These are phyloP conservation scores for Suhomyces sp. DNA, from an alignment of 805 yeast species.

Conservation along the genomic window DNA sequence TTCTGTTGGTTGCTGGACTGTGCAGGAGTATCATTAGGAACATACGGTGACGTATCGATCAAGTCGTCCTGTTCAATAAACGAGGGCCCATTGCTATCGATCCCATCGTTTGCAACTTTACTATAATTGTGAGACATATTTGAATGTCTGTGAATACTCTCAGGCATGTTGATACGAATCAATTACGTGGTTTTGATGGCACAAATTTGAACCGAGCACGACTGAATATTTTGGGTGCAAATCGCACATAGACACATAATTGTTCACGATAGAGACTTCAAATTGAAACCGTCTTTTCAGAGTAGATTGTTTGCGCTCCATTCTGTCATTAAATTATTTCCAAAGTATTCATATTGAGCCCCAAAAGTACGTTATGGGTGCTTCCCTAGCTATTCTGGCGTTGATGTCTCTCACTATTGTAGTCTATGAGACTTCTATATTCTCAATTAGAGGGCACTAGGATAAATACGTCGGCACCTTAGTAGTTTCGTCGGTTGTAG, in stretches of 20 bases:
- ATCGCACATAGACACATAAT: background rate
- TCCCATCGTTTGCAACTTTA: background rate
- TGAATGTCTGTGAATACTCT: background rate
- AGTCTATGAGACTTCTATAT: background rate
- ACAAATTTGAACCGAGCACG: background rate
- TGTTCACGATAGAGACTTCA: background rate
- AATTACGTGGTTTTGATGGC: background rate
- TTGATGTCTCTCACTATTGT: background rate
- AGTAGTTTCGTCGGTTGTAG: background rate
- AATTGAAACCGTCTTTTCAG: background rate
- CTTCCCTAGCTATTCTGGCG: background rate
- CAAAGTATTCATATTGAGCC: too few relatives aligned
- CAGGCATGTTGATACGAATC: background rate
- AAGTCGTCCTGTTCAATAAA: conserved; percentile 16
- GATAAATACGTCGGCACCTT: background rate
- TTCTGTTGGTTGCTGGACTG: background rate
- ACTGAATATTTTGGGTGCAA: background rate
- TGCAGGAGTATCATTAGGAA: conserved; percentile 3
- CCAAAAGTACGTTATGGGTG: too few relatives aligned
- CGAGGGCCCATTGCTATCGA: conserved; percentile 3
- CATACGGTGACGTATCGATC: conserved; percentile 11
- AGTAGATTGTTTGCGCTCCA: background rate
- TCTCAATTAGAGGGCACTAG: background rate
- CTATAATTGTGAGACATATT: conserved; percentile 4
- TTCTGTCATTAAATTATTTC: too few relatives aligned